Conservation (phyloP, 305 asterid species). For the Petunia hybrid region DNA sequence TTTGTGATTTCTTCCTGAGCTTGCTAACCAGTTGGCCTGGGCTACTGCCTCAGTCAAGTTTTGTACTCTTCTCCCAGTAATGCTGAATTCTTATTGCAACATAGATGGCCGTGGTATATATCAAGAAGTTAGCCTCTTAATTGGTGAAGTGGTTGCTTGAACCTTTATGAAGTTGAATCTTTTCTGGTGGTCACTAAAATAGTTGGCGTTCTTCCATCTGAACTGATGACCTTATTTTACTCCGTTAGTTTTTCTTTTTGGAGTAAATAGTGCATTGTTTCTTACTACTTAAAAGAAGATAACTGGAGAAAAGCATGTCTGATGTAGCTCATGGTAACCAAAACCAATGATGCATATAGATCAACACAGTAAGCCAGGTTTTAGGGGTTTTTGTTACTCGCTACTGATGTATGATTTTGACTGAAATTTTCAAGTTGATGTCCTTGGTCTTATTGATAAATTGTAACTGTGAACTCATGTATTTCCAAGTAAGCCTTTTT, state of each 20-base stretch:
- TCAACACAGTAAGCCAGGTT: not conserved
- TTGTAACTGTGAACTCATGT: not conserved
- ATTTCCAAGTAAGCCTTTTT: conserved; percentile 3
- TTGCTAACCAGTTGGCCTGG: not conserved
- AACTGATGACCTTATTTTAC: not conserved
- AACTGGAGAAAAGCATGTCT: not conserved
- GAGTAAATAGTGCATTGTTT: not conserved
- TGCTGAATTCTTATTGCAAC: not conserved
- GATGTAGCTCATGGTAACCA: not conserved
- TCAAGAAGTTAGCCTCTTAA: not conserved
- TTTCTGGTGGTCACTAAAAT: not conserved
- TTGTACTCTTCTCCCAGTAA: conserved; percentile 1
- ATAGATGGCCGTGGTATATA: not conserved
- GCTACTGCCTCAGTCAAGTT: conserved; percentile 16
- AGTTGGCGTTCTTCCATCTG: not conserved
- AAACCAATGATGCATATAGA: conserved; percentile 2
- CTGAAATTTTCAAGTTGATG: conserved; percentile 17
- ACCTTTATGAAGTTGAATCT: not conserved
- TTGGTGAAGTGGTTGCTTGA: not conserved
- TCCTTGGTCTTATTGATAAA: conserved; percentile 17
- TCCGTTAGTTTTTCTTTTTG: not conserved
- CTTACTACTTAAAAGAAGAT: not conserved
- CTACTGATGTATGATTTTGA: conserved; percentile 16
- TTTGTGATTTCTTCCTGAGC: not conserved
- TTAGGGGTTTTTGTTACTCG: not conserved